Conservation (phyloP, 2,329 filamentous ascomycete species). For the Aureobasidium leucospermi region DNA sequence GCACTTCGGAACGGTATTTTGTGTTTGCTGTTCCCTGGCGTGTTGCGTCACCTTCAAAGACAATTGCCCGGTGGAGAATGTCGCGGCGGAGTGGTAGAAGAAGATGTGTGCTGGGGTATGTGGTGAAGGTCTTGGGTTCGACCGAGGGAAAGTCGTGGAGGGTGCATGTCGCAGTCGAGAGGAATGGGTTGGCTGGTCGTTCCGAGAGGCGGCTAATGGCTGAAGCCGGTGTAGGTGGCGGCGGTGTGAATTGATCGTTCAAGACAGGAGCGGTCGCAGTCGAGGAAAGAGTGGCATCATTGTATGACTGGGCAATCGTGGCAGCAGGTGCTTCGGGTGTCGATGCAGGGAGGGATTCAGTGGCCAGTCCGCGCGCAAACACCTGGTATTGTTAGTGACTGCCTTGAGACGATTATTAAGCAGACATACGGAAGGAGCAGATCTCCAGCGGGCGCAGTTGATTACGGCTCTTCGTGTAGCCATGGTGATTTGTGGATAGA, state of each 20-base stretch:
- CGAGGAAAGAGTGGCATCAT: slow-evolving; percentile 30
- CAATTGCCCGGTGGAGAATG: slow-evolving; percentile 82
- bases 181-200: slow-evolving; percentile 35
- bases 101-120: slow-evolving; percentile 76
- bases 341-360: slow-evolving; percentile 24
- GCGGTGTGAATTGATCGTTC: slow-evolving; percentile 17
- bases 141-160: slow-evolving; percentile 85
- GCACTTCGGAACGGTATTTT: slow-evolving; percentile 76
- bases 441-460: slow-evolving; percentile 4
- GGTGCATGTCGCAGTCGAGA: slow-evolving; percentile 66
- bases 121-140: slow-evolving; percentile 70
- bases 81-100: slow-evolving; percentile 81
- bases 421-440: neutral
- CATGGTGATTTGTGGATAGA: neutral
- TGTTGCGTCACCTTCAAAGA: slow-evolving; percentile 86
- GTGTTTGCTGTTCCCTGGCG: slow-evolving; percentile 78
- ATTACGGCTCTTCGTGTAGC: slow-evolving; percentile 8
- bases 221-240: slow-evolving; percentile 14
- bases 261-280: slow-evolving; percentile 20
- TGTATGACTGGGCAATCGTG: slow-evolving; percentile 29
- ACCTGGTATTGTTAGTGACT: neutral
- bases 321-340: slow-evolving; percentile 16
- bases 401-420: neutral
- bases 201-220: slow-evolving; percentile 19
- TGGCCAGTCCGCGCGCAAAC: slow-evolving; percentile 52